Conservation (phyloP, 495 filamentous ascomycete species). For the Terfezia claveryi region DNA sequence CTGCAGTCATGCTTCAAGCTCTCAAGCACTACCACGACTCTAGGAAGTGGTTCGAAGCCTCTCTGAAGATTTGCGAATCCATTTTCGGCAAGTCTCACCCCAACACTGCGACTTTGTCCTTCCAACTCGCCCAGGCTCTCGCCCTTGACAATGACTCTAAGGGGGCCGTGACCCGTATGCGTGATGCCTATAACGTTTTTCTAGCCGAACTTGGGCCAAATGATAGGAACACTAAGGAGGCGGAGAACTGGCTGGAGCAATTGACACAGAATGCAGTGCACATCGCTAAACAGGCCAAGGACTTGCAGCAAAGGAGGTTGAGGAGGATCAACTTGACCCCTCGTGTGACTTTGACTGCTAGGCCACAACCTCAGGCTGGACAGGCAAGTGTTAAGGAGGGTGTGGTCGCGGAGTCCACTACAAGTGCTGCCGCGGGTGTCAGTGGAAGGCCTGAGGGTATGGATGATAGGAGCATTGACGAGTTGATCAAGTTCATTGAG, state of each 20-base stretch:
- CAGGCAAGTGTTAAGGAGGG: slow-evolving; percentile 21
- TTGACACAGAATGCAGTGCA: slow-evolving; percentile 84
- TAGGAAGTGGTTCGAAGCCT: slow-evolving; percentile 87
- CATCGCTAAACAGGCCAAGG: slow-evolving; percentile 78
- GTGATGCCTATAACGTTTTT: slow-evolving; percentile 91
- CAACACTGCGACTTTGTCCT: slow-evolving; percentile 84
- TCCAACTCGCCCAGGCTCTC: slow-evolving; percentile 88
- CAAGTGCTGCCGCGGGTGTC: slow-evolving; percentile 15
- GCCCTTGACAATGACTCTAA: slow-evolving; percentile 84
- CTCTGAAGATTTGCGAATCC: slow-evolving; percentile 63
- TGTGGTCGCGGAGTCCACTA: slow-evolving; percentile 23
- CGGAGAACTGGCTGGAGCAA: slow-evolving; percentile 85
- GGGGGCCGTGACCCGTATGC: slow-evolving; percentile 74
- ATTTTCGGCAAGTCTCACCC: slow-evolving; percentile 71
- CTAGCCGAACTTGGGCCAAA: slow-evolving; percentile 57
- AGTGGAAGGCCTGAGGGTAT: slow-evolving; percentile 20
- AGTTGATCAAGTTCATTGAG: slow-evolving; percentile 71
- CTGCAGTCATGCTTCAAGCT: slow-evolving; percentile 91
- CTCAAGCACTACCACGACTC: slow-evolving; percentile 82
- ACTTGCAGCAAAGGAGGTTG: slow-evolving; percentile 47
- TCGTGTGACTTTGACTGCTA: slow-evolving; percentile 25
- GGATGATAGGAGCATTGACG: slow-evolving; percentile 61
- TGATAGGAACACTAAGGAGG: slow-evolving; percentile 88
- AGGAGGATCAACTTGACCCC: slow-evolving; percentile 36
- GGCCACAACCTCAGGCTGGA: slow-evolving; percentile 28